phyloP scores from a whole-genome alignment of 2,329 filamentous ascomycete species.

The Fonsecaea erecta region DNA sequence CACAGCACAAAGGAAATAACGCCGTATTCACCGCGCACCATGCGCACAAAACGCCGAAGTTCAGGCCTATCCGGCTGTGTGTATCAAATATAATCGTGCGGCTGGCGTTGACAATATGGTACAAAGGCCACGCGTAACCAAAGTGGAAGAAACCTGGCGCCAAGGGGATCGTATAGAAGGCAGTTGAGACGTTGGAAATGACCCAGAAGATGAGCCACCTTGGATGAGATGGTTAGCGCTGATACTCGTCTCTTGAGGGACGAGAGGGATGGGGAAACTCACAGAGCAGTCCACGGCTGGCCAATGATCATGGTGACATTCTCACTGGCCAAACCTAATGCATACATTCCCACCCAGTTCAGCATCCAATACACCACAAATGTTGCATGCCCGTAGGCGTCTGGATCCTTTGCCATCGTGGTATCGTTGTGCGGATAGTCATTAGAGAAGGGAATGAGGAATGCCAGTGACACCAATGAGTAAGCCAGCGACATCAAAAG shows the following conservation, averaged over 20 bases:
- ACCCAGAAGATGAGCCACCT: slow-evolving; percentile 70
- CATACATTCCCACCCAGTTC: slow-evolving; percentile 67
- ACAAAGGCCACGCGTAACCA: slow-evolving; percentile 68
- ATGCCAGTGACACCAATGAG: slow-evolving; percentile 66
- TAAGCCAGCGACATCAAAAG: slow-evolving; percentile 67
- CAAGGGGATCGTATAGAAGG: slow-evolving; percentile 65
- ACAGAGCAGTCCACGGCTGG: slow-evolving; percentile 60
- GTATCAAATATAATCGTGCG: slow-evolving; percentile 66
- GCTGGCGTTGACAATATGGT: slow-evolving; percentile 64
- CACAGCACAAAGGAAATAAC: slow-evolving; percentile 58
- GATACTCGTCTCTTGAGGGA: not conserved
- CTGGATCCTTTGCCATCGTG: slow-evolving; percentile 48
- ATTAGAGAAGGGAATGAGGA: slow-evolving; percentile 64
- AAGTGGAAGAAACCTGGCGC: slow-evolving; percentile 64
- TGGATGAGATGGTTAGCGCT: slow-evolving; percentile 2
- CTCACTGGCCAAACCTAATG: slow-evolving; percentile 66
- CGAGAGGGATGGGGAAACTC: not conserved
- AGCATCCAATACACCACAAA: slow-evolving; percentile 69
- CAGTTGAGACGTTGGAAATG: slow-evolving; percentile 66
- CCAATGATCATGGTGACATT: slow-evolving; percentile 68
- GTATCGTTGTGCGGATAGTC: slow-evolving; percentile 46
- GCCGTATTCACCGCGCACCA: slow-evolving; percentile 60
- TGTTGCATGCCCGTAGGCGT: slow-evolving; percentile 61
- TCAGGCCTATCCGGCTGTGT: slow-evolving; percentile 62
- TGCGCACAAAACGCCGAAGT: slow-evolving; percentile 65